These are phyloP conservation scores for Aspergillus ibericus DNA, from an alignment of 2,329 filamentous ascomycete genomes.

Conservation along the genomic window DNA sequence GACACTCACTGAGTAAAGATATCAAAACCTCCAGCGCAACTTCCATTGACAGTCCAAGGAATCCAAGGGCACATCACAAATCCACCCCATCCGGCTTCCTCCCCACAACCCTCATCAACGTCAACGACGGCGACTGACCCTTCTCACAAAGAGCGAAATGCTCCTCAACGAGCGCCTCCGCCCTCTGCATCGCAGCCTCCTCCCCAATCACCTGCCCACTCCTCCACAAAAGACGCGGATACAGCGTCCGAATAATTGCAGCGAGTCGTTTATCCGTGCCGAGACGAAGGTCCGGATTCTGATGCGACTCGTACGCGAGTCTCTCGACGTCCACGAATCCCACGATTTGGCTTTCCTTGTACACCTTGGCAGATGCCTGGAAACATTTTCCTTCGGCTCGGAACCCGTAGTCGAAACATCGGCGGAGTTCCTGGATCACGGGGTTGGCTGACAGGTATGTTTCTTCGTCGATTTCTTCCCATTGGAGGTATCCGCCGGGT, in stretches of 20 bases:
- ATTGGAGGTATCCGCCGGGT: neutral
- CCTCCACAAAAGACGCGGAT: slow-evolving; percentile 12
- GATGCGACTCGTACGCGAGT: neutral
- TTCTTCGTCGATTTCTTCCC: neutral
- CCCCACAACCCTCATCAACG: slow-evolving; percentile 15
- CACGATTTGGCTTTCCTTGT: neutral
- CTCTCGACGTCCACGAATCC: slow-evolving; percentile 1
- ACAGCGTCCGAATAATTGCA: slow-evolving; percentile 12
- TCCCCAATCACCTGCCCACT: slow-evolving; percentile 10
- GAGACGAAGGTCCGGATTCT: neutral
- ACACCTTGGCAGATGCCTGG: slow-evolving; percentile 12
- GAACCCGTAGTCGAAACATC: neutral
- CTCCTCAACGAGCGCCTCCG: slow-evolving; percentile 7
- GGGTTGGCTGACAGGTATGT: neutral
- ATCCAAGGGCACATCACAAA: neutral
- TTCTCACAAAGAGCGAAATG: slow-evolving; percentile 8
- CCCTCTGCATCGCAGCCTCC: neutral
- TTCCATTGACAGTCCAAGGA: too few species aligned
- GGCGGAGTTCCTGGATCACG: neutral
- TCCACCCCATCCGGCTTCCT: slow-evolving; percentile 1
- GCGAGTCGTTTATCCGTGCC: slow-evolving; percentile 10
- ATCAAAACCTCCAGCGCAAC: too few species aligned
- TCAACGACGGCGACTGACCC: slow-evolving; percentile 8
- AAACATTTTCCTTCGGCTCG: slow-evolving; percentile 2
- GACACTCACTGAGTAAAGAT: too few species aligned